These are phyloP conservation scores for Pestalotiopsis sp. DNA, from an alignment of 2,329 filamentous ascomycete species.

Conservation along the genomic window DNA sequence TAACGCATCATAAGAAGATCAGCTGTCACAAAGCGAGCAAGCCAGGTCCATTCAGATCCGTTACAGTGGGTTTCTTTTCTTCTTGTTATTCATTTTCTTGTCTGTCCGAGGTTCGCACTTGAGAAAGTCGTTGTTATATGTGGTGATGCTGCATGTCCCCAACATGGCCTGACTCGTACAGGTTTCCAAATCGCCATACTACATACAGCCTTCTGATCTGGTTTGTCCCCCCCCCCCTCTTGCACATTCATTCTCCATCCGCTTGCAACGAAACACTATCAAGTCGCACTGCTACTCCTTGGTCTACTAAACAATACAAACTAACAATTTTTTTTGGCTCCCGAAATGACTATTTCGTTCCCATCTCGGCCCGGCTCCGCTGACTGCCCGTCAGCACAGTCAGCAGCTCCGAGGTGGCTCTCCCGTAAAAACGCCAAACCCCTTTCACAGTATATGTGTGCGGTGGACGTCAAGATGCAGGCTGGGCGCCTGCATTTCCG, in stretches of 20 bases:
- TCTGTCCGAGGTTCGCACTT: not conserved
- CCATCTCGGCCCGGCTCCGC: not conserved
- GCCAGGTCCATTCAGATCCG: no score
- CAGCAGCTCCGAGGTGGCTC: not conserved
- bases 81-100: not conserved
- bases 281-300: not conserved
- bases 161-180: not conserved
- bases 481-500: not conserved
- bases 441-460: not conserved
- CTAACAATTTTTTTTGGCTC: not conserved
- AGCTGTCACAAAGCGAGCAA: no score
- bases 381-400: not conserved
- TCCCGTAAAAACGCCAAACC: not conserved
- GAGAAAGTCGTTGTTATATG: not conserved
- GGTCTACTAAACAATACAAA: constrained; percentile 14
- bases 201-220: not conserved
- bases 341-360: not conserved
- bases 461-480: not conserved
- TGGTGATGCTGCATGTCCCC: not conserved
- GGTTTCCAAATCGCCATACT: not conserved
- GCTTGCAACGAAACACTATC: not conserved
- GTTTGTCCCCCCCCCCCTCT: not conserved
- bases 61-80: not conserved
- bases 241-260: not conserved
- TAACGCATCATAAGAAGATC: no score